A percentile compares a stretch with the other conserved stretches of the same genome.
These are phyloP conservation scores for Cymbopogon flexuosus DNA, from an alignment of 202 grass and related monocot genomes.

Conservation along the genomic window DNA sequence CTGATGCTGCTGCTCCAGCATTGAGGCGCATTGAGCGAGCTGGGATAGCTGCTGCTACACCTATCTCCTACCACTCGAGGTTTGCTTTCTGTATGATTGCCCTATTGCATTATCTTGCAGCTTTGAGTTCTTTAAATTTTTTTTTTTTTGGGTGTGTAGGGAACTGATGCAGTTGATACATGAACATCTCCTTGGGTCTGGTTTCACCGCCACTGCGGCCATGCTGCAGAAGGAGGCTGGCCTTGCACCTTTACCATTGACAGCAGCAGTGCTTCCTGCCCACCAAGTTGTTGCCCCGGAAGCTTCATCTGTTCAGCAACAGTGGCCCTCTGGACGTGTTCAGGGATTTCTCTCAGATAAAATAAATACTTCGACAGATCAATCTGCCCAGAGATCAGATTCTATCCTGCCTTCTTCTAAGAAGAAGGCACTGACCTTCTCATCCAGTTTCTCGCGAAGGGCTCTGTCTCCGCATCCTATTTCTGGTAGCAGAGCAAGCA, in stretches of 20 bases:
- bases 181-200: slow-evolving; percentile 89
- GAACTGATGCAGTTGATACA: slow-evolving; percentile 93
- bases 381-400: slow-evolving; percentile 46
- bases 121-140: slow-evolving; percentile 12
- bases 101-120: slow-evolving; percentile 23
- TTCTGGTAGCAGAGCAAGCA: slow-evolving; percentile 39
- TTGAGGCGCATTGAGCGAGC: slow-evolving; percentile 91
- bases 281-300: slow-evolving; percentile 67
- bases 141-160: slow-evolving; percentile 32
- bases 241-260: slow-evolving; percentile 56
- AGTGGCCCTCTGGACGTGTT: slow-evolving; percentile 75
- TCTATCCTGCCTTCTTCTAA: slow-evolving; percentile 44
- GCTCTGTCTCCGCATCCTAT: slow-evolving; percentile 29
- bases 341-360: slow-evolving; percentile 55
- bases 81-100: slow-evolving; percentile 30
- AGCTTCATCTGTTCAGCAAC: slow-evolving; percentile 49
- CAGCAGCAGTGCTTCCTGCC: slow-evolving; percentile 43
- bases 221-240: slow-evolving; percentile 89
- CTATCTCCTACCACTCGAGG: slow-evolving; percentile 94
- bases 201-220: slow-evolving; percentile 69
- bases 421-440: slow-evolving; percentile 71
- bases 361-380: slow-evolving; percentile 40
- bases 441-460: slow-evolving; percentile 52
- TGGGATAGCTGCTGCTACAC: slow-evolving; percentile 94
- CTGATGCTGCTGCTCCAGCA: slow-evolving; percentile 88